phyloP scores from a whole-genome alignment of 2,329 filamentous ascomycete species.

The Colletotrichum liriopes region DNA sequence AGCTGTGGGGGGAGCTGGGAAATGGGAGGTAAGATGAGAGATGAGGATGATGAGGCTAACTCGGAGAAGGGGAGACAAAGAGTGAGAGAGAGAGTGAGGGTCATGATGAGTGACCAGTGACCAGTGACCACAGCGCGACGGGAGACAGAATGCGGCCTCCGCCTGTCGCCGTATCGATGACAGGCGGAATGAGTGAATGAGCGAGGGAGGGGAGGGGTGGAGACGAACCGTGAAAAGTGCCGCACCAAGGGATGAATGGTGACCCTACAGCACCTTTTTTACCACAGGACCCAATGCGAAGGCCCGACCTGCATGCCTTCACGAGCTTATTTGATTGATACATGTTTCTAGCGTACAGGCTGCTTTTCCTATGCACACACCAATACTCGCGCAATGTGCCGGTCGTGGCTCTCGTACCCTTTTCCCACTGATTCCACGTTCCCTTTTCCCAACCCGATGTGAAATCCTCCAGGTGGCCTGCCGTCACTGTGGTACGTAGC shows the following conservation, averaged over 20 bases:
- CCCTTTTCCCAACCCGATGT: not conserved
- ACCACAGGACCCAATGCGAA: not conserved
- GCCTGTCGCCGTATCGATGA: not conserved
- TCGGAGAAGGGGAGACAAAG: not conserved
- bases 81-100: not conserved
- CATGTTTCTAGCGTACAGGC: not conserved
- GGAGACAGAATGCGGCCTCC: not conserved
- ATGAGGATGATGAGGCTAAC: not conserved
- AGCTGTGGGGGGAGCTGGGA: not conserved
- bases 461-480: not conserved
- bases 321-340: not conserved
- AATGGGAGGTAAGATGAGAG: not conserved
- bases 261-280: slow-evolving; percentile 8
- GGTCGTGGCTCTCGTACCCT: not conserved
- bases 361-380: not conserved
- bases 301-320: slow-evolving; percentile 5
- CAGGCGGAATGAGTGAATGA: not conserved
- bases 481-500: not conserved
- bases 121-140: no score
- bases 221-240: not conserved
- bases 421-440: not conserved
- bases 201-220: not conserved
- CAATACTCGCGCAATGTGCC: no score
- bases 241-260: slow-evolving; percentile 8
- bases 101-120: not conserved